phyloP scores from a whole-genome alignment of 192 early-diverging fungal species.

The Coemansia sp. region DNA sequence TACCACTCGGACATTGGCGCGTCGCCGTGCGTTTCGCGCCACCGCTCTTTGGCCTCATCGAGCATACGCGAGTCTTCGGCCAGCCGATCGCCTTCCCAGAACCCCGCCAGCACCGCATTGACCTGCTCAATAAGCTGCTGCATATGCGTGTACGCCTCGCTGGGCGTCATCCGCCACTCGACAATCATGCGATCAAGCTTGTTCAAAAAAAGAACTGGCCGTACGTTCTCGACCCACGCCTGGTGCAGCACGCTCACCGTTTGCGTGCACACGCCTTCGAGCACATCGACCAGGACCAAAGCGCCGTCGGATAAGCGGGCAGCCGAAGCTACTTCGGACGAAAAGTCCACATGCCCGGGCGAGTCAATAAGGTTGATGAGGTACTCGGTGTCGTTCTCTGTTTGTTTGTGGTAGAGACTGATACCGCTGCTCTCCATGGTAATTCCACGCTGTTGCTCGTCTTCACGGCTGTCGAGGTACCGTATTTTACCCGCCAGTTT shows the following conservation, averaged over 20 bases:
- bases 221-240: slow-evolving; percentile 89
- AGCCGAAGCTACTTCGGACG: slow-evolving; percentile 98
- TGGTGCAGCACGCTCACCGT: slow-evolving; percentile 94
- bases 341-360: slow-evolving; percentile 98
- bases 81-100: slow-evolving; percentile 85
- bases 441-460: slow-evolving; percentile 98
- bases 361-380: slow-evolving; percentile 97
- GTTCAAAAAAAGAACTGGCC: slow-evolving; percentile 93
- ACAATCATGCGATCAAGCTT: slow-evolving; percentile 96
- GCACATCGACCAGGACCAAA: slow-evolving; percentile 92
- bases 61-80: slow-evolving; percentile 67
- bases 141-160: slow-evolving; percentile 90
- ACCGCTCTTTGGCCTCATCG: slow-evolving; percentile 62
- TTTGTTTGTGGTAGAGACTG: slow-evolving; percentile 79
- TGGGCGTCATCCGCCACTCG: slow-evolving; percentile 87
- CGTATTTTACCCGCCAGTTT: slow-evolving; percentile 95
- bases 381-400: slow-evolving; percentile 59
- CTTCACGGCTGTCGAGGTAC: slow-evolving; percentile 93
- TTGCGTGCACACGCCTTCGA: slow-evolving; percentile 99
- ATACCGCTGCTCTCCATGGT: slow-evolving; percentile 98
- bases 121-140: slow-evolving; percentile 95
- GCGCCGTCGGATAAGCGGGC: slow-evolving; percentile 95
- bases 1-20: slow-evolving; percentile 69
- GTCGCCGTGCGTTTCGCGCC: slow-evolving; percentile 55
- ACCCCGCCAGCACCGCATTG: slow-evolving; percentile 94